phyloP scores from a whole-genome alignment of 148 eudicot species.

The Silene uniflora region DNA sequence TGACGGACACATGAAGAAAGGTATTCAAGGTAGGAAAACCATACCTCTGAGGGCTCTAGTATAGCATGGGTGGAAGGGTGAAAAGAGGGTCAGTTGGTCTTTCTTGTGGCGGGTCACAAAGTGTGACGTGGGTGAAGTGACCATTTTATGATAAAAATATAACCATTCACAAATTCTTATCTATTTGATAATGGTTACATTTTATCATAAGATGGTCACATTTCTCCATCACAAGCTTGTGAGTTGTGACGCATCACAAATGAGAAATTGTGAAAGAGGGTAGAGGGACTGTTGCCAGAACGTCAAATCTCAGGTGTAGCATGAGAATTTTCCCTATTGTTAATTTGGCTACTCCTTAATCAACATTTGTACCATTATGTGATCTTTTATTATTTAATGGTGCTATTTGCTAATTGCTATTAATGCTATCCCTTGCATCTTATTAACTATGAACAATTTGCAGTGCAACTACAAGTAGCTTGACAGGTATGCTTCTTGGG shows the following conservation, averaged over 20 bases:
- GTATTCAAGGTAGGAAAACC: neutral
- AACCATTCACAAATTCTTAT: no score
- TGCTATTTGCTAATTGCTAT: neutral
- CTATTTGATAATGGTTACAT: no score
- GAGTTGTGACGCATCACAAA: no score
- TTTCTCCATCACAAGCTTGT: no score
- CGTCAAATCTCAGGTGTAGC: neutral
- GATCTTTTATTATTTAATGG: neutral
- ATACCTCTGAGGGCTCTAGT: neutral
- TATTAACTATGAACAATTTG: conserved; percentile 11
- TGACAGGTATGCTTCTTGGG: conserved; percentile 74
- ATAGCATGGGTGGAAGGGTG: neutral
- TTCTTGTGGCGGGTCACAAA: no score
- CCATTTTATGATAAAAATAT: no score
- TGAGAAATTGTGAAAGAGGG: no score
- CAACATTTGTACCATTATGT: neutral
- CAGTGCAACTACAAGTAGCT: conserved; percentile 63
- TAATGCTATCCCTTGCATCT: neutral
- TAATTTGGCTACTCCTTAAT: neutral
- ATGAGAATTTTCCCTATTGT: neutral
- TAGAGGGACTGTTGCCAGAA: neutral
- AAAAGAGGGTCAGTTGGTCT: neutral
- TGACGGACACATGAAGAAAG: neutral
- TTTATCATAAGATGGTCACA: no score
- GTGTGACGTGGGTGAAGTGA: no score